Conservation (phyloP, 495 filamentous ascomycete genomes). For the Penicillium coffeae region DNA sequence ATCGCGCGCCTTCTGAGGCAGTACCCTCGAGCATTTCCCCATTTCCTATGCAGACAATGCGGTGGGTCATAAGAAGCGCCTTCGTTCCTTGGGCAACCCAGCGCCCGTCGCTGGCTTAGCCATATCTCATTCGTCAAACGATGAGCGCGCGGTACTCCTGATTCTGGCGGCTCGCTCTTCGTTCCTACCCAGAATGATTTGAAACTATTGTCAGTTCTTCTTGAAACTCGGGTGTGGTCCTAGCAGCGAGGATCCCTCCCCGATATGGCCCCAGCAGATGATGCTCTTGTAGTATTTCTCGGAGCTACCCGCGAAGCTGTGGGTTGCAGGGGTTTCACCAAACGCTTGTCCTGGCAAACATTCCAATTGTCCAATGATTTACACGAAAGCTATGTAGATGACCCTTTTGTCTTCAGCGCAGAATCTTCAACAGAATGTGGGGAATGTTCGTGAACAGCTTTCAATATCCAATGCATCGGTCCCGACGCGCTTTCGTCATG, state of each 20-base stretch:
- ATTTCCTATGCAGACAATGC: neutral
- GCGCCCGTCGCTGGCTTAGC: neutral
- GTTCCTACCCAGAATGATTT: neutral
- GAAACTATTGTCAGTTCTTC: neutral
- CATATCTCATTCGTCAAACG: neutral
- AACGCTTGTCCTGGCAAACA: neutral
- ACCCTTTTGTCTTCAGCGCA: neutral
- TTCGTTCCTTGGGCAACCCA: conserved; percentile 2
- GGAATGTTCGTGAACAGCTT: neutral
- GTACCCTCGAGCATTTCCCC: neutral
- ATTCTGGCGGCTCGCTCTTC: neutral
- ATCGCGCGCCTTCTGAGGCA: conserved; percentile 13
- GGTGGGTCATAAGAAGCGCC: neutral
- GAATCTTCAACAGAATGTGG: neutral
- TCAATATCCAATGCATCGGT: neutral
- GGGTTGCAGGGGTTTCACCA: neutral
- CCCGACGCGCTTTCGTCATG: neutral
- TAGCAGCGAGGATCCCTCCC: neutral
- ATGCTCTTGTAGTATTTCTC: neutral
- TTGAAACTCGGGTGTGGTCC: neutral
- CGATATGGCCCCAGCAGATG: neutral
- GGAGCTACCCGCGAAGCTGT: neutral
- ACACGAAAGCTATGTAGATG: neutral
- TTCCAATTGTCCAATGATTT: neutral
- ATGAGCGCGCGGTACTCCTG: neutral